Conservation (phyloP, 352 stramenopile genomes). For the Phytopythium litorale region DNA sequence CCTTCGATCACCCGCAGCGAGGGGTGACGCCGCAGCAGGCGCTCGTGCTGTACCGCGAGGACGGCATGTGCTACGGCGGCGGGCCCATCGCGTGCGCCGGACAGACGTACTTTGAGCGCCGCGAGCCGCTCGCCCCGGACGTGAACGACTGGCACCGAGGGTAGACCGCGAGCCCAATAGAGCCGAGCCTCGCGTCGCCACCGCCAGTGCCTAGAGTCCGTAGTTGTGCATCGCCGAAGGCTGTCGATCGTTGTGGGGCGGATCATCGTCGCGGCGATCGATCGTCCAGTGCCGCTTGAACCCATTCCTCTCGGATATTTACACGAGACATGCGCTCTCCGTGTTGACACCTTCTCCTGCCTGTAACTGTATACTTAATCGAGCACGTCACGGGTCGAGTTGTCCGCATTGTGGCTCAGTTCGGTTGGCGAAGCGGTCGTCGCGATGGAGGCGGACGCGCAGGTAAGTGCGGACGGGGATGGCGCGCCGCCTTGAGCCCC, state of each 20-base stretch:
- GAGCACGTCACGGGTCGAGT: not conserved
- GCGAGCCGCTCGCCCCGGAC: slow-evolving; percentile 36
- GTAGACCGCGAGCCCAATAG: not conserved
- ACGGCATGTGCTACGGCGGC: slow-evolving; percentile 79
- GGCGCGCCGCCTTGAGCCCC: no score
- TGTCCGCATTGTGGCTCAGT: not conserved
- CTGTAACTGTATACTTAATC: not conserved
- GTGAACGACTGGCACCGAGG: slow-evolving; percentile 48
- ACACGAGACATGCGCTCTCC: not conserved
- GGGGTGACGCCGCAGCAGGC: slow-evolving; percentile 82
- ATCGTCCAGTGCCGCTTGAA: not conserved
- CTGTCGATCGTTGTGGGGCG: no score
- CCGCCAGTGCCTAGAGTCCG: no score
- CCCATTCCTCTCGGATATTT: not conserved
- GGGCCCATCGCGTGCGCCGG: slow-evolving; percentile 63
- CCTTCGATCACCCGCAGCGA: slow-evolving; percentile 80
- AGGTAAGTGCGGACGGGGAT: not conserved
- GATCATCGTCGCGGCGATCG: no score
- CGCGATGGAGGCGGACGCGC: not conserved
- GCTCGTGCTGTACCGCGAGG: slow-evolving; percentile 79
- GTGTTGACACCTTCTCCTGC: no score
- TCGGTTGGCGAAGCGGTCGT: not conserved
- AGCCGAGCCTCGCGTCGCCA: not conserved
- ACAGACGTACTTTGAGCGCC: slow-evolving; percentile 64
- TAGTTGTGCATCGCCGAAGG: no score